Base-by-base conservation (phyloP, 2,329 filamentous ascomycete species). In the Aspergillus viridinutans region DNA sequence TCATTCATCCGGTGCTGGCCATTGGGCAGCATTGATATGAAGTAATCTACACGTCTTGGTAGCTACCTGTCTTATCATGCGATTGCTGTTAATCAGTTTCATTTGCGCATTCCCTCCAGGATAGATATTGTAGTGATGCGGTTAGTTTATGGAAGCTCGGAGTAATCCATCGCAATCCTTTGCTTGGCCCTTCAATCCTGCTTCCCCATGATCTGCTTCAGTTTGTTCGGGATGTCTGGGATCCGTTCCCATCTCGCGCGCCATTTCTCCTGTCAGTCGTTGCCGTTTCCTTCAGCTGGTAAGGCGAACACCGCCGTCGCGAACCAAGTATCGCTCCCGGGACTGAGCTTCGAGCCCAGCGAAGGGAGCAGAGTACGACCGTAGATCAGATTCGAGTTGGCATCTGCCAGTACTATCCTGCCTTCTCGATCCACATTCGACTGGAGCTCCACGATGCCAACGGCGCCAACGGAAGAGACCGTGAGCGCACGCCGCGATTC, bases 311-410 rank as follows among this genome's bases (percentile, higher is more conserved):
- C 83, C 3, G 82, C 89, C 10, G 85, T 86, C 3, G 88, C 80
- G 68, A 90, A 89, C 86, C 86, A 90, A 40, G 77, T 79, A 28
- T 78, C 80, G 64, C 83, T 77, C 0, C 83, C 86, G 48, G 79
- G 77, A 53, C 76, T 75, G 38, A 92, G 70, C 26, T 83, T 85
- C 60, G 83, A 80, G 67, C 86, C 83, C 66, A 92, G 72, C 29
- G 86, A 86, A 25, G 90, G 90, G 63, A 92, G 83, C 45, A 88
- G 80, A 3, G 87, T 90, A 57, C 89, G 78, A 57, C 85, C 85
- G 74, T 90, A 86, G 2, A 91, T 79, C 35, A 92, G 74, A 72
- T 92, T 92, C 50, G 86, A 89, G 74, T 92, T 92, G 6, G 89
- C 88, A 69, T 92, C 90, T 10, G 88, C 87, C 56, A 90, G 85